phyloP scores from a whole-genome alignment of 1,284 basidiomycete genomes.

The Cryptococcus sp. region DNA sequence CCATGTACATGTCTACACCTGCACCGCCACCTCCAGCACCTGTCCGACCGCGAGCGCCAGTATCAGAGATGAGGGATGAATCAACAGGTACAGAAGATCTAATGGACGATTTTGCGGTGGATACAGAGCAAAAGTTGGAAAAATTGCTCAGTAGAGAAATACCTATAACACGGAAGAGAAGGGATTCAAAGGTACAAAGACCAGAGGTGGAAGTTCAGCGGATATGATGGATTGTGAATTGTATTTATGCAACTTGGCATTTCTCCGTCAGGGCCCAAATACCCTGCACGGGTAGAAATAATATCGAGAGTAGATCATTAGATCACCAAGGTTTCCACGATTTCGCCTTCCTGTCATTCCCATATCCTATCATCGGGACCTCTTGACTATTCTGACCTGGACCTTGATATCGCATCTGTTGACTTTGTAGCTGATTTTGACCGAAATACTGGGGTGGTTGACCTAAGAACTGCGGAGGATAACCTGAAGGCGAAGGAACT shows the following conservation, averaged over 20 bases:
- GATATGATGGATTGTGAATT: not conserved
- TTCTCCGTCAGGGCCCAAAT: too few relatives aligned
- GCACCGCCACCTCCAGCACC: not conserved
- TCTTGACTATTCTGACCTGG: not conserved
- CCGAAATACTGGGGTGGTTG: not conserved
- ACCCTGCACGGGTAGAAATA: too few relatives aligned
- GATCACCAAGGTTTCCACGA: not conserved
- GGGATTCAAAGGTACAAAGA: not conserved
- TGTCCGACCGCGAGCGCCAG: not conserved
- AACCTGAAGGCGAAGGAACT: conserved; percentile 4
- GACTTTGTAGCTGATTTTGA: not conserved
- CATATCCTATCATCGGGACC: not conserved
- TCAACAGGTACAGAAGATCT: conserved; percentile 33
- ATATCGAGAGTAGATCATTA: not conserved
- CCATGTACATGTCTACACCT: conserved; percentile 5
- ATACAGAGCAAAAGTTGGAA: conserved; percentile 2
- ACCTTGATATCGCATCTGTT: too few relatives aligned
- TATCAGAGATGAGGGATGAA: conserved; percentile 29
- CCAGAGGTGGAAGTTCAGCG: not conserved
- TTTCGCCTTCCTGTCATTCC: not conserved
- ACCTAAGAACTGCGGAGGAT: conserved; percentile 1
- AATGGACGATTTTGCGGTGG: conserved; percentile 21
- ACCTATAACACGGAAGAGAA: not conserved
- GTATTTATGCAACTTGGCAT: not conserved
- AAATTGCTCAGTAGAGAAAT: not conserved